These are phyloP conservation scores for Reticulascus tulasneorum DNA, from an alignment of 2,329 filamentous ascomycete species.

Conservation along the genomic window DNA sequence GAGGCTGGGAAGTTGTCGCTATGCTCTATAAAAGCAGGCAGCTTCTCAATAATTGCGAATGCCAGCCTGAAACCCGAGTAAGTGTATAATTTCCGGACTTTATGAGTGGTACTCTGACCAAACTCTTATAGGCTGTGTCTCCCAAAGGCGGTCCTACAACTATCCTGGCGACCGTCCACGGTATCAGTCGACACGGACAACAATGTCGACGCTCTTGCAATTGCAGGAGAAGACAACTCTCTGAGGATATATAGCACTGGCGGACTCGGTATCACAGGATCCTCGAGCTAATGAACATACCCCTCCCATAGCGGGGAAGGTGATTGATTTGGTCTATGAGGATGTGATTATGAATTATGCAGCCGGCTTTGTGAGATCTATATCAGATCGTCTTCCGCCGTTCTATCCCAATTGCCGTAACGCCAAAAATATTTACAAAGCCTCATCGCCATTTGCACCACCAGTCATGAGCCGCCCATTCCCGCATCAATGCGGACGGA, in stretches of 20 bases:
- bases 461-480: neutral
- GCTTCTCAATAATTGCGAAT: no score
- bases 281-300: slow-evolving; percentile 3
- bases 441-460: neutral
- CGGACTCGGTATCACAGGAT: neutral
- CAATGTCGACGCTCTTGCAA: slow-evolving; percentile 34
- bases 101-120: no score
- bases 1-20: slow-evolving; percentile 49
- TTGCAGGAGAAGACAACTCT: slow-evolving; percentile 59
- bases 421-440: neutral
- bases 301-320: neutral
- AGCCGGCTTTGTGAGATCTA: slow-evolving; percentile 7
- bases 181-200: slow-evolving; percentile 10
- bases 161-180: slow-evolving; percentile 61
- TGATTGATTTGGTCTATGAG: slow-evolving; percentile 12
- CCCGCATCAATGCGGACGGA: no score
- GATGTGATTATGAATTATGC: slow-evolving; percentile 12
- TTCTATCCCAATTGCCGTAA: slow-evolving; percentile 20
- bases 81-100: no score
- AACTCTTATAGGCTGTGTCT: slow-evolving; percentile 46
- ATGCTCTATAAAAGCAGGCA: no score
- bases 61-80: no score
- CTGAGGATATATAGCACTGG: slow-evolving; percentile 51
- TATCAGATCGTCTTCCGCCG: slow-evolving; percentile 1
- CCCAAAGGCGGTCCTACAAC: slow-evolving; percentile 61